Conservation (phyloP, 495 filamentous ascomycete genomes). For the Talaromyces ruber region DNA sequence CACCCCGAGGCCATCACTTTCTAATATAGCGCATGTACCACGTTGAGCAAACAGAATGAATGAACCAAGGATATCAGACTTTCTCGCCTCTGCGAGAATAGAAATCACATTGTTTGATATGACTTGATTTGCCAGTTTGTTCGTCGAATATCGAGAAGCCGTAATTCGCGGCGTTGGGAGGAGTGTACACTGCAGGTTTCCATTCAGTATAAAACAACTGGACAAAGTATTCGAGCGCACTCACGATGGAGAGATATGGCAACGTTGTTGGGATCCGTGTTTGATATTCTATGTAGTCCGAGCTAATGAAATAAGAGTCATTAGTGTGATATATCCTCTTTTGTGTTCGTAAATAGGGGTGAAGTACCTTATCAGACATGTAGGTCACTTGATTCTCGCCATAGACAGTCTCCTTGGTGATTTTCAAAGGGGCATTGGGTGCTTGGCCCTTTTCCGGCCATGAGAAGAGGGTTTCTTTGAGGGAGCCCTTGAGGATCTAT, state of each 20-base stretch:
- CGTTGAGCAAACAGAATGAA: conserved; percentile 10
- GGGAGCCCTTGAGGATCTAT: conserved; percentile 62
- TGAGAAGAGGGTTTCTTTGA: conserved; percentile 72
- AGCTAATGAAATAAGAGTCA: conserved; percentile 32
- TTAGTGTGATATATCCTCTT: neutral
- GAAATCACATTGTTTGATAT: conserved; percentile 57
- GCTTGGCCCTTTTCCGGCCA: conserved; percentile 53
- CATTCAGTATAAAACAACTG: neutral
- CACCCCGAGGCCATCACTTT: conserved; percentile 8
- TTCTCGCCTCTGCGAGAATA: conserved; percentile 36
- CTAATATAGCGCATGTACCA: neutral
- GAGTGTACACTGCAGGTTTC: conserved; percentile 63
- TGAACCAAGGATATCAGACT: neutral
- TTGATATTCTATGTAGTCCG: conserved; percentile 75
- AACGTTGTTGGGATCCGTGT: conserved; percentile 57
- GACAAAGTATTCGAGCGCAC: conserved; percentile 15
- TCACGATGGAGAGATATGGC: conserved; percentile 80
- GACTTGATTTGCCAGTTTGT: conserved; percentile 61
- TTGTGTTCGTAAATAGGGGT: neutral
- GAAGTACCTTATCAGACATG: conserved; percentile 60
- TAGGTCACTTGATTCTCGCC: conserved; percentile 64
- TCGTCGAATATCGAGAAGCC: conserved; percentile 69
- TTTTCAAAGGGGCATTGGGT: conserved; percentile 36
- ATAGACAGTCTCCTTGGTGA: conserved; percentile 38
- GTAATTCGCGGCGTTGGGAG: conserved; percentile 70